Evolutionary conservation across 2,329 filamentous ascomycete species (phyloP).

Genomic region (Calycina herbarum): DNA sequence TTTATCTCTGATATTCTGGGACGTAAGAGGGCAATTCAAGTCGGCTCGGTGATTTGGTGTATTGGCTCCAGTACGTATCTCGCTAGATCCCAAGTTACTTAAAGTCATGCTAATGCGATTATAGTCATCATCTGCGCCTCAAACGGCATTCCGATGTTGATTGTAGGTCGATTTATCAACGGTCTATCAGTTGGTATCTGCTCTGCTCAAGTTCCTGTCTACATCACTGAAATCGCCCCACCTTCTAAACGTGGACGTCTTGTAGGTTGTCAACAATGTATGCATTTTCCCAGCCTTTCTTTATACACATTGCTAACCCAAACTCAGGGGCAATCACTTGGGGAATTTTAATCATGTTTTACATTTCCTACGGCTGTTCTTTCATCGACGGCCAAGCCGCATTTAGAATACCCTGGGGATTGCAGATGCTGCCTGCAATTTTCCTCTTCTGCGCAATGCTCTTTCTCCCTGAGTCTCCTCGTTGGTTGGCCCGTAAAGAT

Average conservation of each 20-base stretch:
- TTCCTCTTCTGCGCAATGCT: constrained; percentile 58
- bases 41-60: constrained; percentile 50
- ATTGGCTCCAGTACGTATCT: constrained; percentile 52
- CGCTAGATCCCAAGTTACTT: neutral
- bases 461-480: constrained; percentile 61
- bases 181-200: constrained; percentile 63
- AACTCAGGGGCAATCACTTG: constrained; percentile 56
- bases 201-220: constrained; percentile 67
- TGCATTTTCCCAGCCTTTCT: constrained; percentile 34
- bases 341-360: constrained; percentile 71
- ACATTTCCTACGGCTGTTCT: constrained; percentile 57
- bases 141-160: constrained; percentile 53
- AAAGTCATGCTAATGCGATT: neutral
- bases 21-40: constrained; percentile 49
- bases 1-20: constrained; percentile 57
- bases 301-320: constrained; percentile 8
- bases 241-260: constrained; percentile 60
- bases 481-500: constrained; percentile 63
- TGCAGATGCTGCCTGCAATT: constrained; percentile 62
- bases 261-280: constrained; percentile 67
- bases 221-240: constrained; percentile 65
- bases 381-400: constrained; percentile 55
- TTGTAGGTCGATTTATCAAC: constrained; percentile 59
- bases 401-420: constrained; percentile 65
- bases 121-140: constrained; percentile 54